These are phyloP conservation scores for Pichia paraexigua DNA, from an alignment of 805 yeast species.

Conservation along the genomic window DNA sequence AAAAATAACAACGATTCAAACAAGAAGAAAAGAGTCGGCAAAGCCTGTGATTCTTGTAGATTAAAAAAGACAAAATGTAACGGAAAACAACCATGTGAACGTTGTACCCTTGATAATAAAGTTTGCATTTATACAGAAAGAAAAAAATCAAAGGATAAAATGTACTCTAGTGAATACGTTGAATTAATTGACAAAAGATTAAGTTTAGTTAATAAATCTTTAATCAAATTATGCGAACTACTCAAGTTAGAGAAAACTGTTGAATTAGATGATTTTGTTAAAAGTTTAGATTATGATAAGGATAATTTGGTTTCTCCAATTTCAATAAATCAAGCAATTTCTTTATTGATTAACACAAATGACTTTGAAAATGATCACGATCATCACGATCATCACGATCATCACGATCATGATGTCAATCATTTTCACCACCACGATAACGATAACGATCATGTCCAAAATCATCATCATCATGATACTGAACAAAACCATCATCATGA, in stretches of 20 bases:
- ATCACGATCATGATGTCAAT: not conserved
- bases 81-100: slow-evolving; percentile 52
- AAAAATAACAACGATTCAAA: not conserved
- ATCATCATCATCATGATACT: not conserved
- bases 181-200: slow-evolving; percentile 54
- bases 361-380: slow-evolving; percentile 18
- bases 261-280: slow-evolving; percentile 7
- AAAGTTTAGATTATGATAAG: slow-evolving; percentile 12
- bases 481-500: not conserved
- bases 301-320: slow-evolving; percentile 19
- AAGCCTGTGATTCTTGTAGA: slow-evolving; percentile 58
- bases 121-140: slow-evolving; percentile 53
- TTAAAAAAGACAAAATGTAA: slow-evolving; percentile 58
- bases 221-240: slow-evolving; percentile 34
- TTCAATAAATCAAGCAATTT: slow-evolving; percentile 42
- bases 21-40: slow-evolving; percentile 49
- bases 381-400: not conserved
- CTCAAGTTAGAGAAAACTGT: slow-evolving; percentile 10
- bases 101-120: slow-evolving; percentile 48
- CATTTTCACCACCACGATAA: not conserved
- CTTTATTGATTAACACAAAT: slow-evolving; percentile 33
- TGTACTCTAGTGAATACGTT: slow-evolving; percentile 52
- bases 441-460: not conserved
- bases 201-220: slow-evolving; percentile 41
- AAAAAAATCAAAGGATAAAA: slow-evolving; percentile 45